phyloP scores from a whole-genome alignment of 2,329 filamentous ascomycete species.

The Plectosphaerella plurivora region DNA sequence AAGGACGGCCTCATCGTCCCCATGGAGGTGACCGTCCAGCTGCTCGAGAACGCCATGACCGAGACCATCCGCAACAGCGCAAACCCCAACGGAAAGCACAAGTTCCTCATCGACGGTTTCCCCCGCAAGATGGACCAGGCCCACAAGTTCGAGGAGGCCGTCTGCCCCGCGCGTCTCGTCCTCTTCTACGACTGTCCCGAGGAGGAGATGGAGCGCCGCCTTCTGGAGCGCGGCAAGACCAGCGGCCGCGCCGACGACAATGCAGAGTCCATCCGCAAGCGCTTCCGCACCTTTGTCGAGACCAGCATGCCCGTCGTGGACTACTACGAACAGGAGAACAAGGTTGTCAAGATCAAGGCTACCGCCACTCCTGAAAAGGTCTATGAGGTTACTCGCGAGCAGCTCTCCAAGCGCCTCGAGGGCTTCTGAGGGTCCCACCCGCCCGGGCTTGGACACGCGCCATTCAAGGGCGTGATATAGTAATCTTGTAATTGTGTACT shows the following conservation, averaged over 20 bases:
- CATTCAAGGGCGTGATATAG: neutral
- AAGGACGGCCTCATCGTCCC: conserved; percentile 93
- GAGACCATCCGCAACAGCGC: conserved; percentile 51
- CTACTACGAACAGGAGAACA: conserved; percentile 70
- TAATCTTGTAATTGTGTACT: neutral
- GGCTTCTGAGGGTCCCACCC: conserved; percentile 1
- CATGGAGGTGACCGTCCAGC: conserved; percentile 94
- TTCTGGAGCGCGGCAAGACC: conserved; percentile 89
- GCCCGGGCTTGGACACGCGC: too few species aligned
- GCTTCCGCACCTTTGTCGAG: conserved; percentile 90
- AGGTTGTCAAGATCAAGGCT: conserved; percentile 77
- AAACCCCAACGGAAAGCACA: conserved; percentile 34
- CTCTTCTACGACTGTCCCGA: conserved; percentile 95
- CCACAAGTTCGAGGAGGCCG: conserved; percentile 83
- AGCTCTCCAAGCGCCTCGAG: conserved; percentile 42
- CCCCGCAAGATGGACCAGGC: conserved; percentile 98
- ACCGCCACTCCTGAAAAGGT: conserved; percentile 61
- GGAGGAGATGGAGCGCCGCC: conserved; percentile 75
- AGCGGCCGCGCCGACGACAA: conserved; percentile 92
- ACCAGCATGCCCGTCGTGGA: conserved; percentile 97
- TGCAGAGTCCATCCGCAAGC: conserved; percentile 90
- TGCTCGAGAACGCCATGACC: conserved; percentile 91
- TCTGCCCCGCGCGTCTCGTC: conserved; percentile 79
- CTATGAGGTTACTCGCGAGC: conserved; percentile 46
- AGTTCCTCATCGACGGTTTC: conserved; percentile 81